Base-by-base conservation (phyloP, 2,329 filamentous ascomycete genomes). In the Didymella segeticola region DNA sequence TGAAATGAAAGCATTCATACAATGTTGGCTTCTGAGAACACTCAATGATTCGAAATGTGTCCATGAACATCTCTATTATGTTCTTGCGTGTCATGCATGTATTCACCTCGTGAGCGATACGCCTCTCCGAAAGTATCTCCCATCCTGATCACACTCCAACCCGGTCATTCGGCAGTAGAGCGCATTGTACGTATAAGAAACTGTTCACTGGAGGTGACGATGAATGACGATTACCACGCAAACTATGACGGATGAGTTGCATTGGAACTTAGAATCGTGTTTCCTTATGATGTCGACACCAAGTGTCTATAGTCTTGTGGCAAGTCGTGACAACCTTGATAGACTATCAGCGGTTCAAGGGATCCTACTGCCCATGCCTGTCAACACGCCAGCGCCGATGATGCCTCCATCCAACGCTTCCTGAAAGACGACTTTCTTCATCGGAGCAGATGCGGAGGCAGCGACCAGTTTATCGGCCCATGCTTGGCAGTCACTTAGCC, bases 401-500 rank as follows among this genome's bases (percentile, higher is more conserved):
- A 83, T 78, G n/a, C 81, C 81, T 12, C 81, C 81, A 62, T 83
- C 80, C 9, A 77, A 75, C 19, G 81, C 80, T 66, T 83, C 81
- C 37, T 77, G 76, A 31, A 83, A 64, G 33, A 83, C 80, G 1
- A 83, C 78, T 25, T 75, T 77, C 58, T 82, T 82, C 7, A 59
- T 57, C 1, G 31, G 39, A 52, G 74, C 72, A 6, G 73, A 74
- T 2, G 29, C 37, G 11, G 67, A 74, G 23, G 78, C 79, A 33
- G 77, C 74, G 29, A 83, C 77, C 12, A 83, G 70, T 4, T 76
- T 73, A 56, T 91, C 86, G 43, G 93, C 80, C 67, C 89, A 89
- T 12, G 75, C 66, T 71, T 92, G 89, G 60, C 88, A 91, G 63
- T 89, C 87, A 37, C 78, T 75, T 34, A 90, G 78, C 73, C 90